phyloP scores from a whole-genome alignment of 441 rosid species.

The Pelargonium cotyledonis region DNA sequence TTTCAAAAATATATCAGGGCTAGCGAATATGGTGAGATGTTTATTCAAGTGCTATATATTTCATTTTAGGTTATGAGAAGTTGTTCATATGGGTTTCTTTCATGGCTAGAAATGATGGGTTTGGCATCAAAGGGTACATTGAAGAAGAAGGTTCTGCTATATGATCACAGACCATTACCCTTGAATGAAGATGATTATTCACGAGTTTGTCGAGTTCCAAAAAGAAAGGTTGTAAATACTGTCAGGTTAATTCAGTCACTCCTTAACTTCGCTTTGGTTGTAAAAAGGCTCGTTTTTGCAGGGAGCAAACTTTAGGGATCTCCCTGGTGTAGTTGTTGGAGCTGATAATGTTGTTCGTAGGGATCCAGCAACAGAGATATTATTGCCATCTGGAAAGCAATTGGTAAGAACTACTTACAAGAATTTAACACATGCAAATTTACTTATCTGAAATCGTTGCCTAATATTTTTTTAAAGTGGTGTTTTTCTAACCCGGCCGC shows the following conservation, averaged over 20 bases:
- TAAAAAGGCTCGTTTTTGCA: constrained; percentile 10
- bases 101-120: constrained; percentile 5
- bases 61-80: background rate
- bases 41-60: background rate
- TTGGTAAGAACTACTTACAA: constrained; percentile 33
- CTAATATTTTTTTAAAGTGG: background rate
- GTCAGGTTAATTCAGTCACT: background rate
- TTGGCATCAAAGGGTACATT: background rate
- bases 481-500: background rate
- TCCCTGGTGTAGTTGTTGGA: constrained; percentile 58
- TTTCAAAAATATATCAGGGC: constrained; percentile 53
- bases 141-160: constrained; percentile 35
- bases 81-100: constrained; percentile 3
- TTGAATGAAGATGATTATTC: constrained; percentile 46
- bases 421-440: too few species aligned
- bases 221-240: constrained; percentile 41
- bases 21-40: constrained; percentile 33
- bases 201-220: constrained; percentile 54
- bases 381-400: constrained; percentile 39
- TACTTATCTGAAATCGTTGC: background rate
- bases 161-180: constrained; percentile 51
- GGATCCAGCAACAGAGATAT: constrained; percentile 43
- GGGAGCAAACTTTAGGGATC: constrained; percentile 71
- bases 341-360: constrained; percentile 39
- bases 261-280: background rate